Evolutionary conservation across 2,329 filamentous ascomycete genomes (phyloP).

Genomic region (Aspergillus eucalypticola): DNA sequence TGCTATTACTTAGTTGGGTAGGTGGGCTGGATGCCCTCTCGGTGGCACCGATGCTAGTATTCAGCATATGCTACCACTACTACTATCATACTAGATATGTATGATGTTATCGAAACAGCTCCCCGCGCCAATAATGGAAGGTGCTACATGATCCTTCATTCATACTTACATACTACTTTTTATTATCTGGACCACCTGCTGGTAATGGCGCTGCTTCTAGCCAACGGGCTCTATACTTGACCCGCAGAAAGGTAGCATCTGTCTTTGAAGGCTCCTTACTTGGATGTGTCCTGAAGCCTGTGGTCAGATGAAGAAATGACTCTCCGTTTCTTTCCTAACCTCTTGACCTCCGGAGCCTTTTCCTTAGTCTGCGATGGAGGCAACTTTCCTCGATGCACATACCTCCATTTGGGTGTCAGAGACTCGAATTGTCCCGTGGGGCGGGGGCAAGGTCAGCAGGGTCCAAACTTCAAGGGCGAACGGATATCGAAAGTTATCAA

Average conservation of each 20-base stretch:
- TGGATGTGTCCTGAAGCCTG: conserved; percentile 4
- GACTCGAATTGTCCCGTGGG: conserved; percentile 10
- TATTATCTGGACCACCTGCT: background rate
- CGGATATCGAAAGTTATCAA: conserved; percentile 9
- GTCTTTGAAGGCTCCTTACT: background rate
- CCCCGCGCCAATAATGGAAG: background rate
- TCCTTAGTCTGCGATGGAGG: conserved; percentile 6
- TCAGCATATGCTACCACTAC: background rate
- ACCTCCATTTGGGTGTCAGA: conserved; percentile 10
- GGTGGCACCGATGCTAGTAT: background rate
- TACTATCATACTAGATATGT: background rate
- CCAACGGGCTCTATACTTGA: background rate
- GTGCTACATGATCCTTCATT: background rate
- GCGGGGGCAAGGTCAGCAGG: conserved; percentile 19
- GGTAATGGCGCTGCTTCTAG: background rate
- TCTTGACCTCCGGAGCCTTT: background rate
- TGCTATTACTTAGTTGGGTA: background rate
- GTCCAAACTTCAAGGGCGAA: conserved; percentile 12
- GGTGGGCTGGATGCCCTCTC: background rate
- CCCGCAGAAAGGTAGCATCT: background rate
- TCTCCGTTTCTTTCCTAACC: background rate
- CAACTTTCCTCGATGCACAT: conserved; percentile 19
- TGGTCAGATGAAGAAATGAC: conserved; percentile 20
- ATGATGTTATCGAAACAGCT: background rate
- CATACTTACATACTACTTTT: background rate